Percentiles rank a stretch among this genome's conserved stretches.
Evolutionary conservation across 495 filamentous ascomycete genomes (phyloP).

Genomic region (Apodospora peruviana): DNA sequence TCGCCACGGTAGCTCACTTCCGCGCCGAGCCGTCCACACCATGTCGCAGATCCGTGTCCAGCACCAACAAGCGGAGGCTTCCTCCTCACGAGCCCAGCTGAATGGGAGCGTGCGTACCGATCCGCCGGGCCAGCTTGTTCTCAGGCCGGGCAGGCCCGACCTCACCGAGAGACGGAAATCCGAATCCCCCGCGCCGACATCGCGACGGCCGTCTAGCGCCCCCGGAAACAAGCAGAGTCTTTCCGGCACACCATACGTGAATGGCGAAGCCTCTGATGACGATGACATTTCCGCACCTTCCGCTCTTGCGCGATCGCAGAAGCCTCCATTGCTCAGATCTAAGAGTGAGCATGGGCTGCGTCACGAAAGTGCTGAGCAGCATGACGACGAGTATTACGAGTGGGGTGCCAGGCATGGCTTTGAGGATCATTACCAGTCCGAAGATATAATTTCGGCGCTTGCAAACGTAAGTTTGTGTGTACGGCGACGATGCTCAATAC

Average conservation of each 20-base stretch:
- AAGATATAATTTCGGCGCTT: conserved; percentile 55
- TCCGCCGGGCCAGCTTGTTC: conserved; percentile 2
- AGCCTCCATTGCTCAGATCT: conserved; percentile 58
- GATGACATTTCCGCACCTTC: conserved; percentile 20
- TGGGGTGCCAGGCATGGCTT: conserved; percentile 61
- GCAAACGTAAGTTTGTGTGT: conserved; percentile 44
- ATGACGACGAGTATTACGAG: conserved; percentile 35
- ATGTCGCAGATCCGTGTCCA: conserved; percentile 21
- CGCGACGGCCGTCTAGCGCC: conserved; percentile 27
- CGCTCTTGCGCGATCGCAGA: conserved; percentile 37
- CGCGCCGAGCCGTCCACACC: conserved; percentile 12
- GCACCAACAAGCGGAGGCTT: conserved; percentile 13
- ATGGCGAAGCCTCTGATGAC: conserved; percentile 5
- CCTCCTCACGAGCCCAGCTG: conserved; percentile 2
- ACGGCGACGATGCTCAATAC: no score
- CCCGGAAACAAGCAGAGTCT: conserved; percentile 18
- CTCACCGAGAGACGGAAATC: conserved; percentile 10
- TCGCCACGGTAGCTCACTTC: conserved; percentile 7
- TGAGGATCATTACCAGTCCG: conserved; percentile 63
- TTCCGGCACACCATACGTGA: neutral
- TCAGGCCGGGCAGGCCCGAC: neutral
- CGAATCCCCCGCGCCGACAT: conserved; percentile 6
- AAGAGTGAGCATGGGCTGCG: conserved; percentile 65
- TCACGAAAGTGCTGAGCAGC: conserved; percentile 31
- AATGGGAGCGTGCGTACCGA: conserved; percentile 1